phyloP scores from a whole-genome alignment of 139 green algal species.

The Chlorella sp. region DNA sequence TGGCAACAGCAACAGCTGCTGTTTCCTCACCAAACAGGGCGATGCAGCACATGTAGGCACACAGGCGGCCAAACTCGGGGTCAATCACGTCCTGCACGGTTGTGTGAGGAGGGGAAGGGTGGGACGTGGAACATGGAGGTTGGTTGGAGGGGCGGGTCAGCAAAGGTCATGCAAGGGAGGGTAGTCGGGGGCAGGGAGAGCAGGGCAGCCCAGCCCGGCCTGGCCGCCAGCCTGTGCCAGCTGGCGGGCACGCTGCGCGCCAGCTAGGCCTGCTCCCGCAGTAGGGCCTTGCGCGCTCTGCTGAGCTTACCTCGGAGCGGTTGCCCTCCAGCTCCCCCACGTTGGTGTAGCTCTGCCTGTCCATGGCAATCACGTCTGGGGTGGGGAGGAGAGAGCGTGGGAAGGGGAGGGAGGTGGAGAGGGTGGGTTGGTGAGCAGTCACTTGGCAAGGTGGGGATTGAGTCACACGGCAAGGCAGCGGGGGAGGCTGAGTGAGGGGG shows the following conservation, averaged over 20 bases:
- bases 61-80: neutral
- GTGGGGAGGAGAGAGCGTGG: neutral
- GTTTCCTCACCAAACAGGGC: neutral
- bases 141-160: too few relatives aligned
- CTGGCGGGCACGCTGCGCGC: too few relatives aligned
- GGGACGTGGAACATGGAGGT: neutral
- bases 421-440: too few relatives aligned
- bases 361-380: conserved; percentile 38
- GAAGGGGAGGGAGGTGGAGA: neutral
- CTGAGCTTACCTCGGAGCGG: neutral
- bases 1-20: neutral
- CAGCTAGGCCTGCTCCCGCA: too few relatives aligned
- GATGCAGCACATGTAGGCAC: conserved; percentile 25
- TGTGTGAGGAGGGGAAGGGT: neutral
- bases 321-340: conserved; percentile 24
- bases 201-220: too few relatives aligned
- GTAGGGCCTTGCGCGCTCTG: too few relatives aligned
- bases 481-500: too few relatives aligned
- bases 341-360: conserved; percentile 31
- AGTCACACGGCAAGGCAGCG: too few relatives aligned
- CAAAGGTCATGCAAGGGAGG: too few relatives aligned
- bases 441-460: too few relatives aligned
- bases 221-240: too few relatives aligned
- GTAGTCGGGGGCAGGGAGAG: too few relatives aligned
- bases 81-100: neutral